phyloP scores from a whole-genome alignment of 768 basidiomycete species.

The Daedalea quercina region DNA sequence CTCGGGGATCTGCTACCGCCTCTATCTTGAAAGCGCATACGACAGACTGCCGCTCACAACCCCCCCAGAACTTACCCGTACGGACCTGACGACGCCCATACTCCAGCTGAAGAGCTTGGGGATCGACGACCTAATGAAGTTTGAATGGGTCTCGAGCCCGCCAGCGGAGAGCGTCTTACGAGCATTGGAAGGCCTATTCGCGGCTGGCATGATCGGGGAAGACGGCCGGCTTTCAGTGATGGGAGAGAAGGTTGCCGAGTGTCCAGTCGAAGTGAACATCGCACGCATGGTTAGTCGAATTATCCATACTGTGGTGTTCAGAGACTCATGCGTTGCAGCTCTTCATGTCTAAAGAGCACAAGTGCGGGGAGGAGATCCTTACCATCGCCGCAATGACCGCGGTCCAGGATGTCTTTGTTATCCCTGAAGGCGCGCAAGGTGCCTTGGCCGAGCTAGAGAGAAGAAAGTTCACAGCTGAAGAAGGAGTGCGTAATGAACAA shows the following conservation, averaged over 20 bases:
- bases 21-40: conserved; percentile 68
- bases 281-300: conserved; percentile 76
- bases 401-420: conserved; percentile 87
- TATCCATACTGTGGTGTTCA: not conserved
- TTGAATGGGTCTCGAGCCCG: conserved; percentile 91
- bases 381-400: conserved; percentile 96
- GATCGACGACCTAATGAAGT: conserved; percentile 91
- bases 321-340: conserved; percentile 40
- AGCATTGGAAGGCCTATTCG: conserved; percentile 77
- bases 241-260: conserved; percentile 87
- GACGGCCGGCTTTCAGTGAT: conserved; percentile 70
- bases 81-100: conserved; percentile 87
- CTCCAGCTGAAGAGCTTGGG: conserved; percentile 93
- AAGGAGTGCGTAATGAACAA: conserved; percentile 58
- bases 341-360: conserved; percentile 76
- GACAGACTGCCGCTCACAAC: conserved; percentile 60
- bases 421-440: conserved; percentile 78
- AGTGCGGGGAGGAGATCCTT: conserved; percentile 92
- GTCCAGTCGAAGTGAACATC: conserved; percentile 87
- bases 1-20: conserved; percentile 85
- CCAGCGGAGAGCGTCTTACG: conserved; percentile 80
- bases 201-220: conserved; percentile 78
- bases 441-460: conserved; percentile 88
- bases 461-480: conserved; percentile 95
- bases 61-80: conserved; percentile 85